Percentiles rank a stretch among this genome's conserved stretches.
Conservation (phyloP, 805 yeast species). For the Monosporozyma yasuniensis region DNA sequence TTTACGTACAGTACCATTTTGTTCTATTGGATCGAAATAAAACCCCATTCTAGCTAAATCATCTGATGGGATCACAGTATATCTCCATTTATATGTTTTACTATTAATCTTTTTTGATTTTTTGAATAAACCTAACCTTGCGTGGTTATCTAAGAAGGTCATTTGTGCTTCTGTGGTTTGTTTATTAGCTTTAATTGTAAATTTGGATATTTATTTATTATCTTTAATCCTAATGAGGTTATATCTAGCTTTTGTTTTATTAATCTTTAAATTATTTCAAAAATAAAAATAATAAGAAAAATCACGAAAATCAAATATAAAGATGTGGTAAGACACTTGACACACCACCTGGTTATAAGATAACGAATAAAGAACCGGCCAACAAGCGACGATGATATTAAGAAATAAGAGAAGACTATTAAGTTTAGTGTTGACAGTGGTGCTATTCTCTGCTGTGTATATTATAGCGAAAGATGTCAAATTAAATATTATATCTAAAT, state of each 20-base stretch:
- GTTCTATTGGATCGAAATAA: constrained; percentile 17
- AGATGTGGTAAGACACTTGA: no score
- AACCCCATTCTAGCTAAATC: constrained; percentile 24
- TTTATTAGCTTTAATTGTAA: not conserved
- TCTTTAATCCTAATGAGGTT: not conserved
- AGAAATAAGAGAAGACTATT: constrained; percentile 25
- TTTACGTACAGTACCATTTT: constrained; percentile 6
- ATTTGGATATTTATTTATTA: not conserved
- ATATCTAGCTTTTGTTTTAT: not conserved
- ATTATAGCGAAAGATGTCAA: constrained; percentile 1
- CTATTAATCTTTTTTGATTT: constrained; percentile 7
- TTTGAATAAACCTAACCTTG: not conserved
- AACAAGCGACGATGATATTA: constrained; percentile 15
- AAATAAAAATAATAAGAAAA: not conserved
- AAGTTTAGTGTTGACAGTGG: constrained; percentile 7
- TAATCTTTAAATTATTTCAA: not conserved
- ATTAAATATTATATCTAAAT: constrained; percentile 3
- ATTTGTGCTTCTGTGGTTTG: not conserved
- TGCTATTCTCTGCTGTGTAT: not conserved
- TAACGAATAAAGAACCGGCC: no score
- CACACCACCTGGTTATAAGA: no score
- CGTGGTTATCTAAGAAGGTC: not conserved
- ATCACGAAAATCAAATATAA: no score
- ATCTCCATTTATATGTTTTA: constrained; percentile 25
- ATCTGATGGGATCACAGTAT: constrained; percentile 22